Evolutionary conservation across 306 rosid species (phyloP), one percentile per base, ranked within the genome.

Genomic region (Acacia confusa): DNA sequence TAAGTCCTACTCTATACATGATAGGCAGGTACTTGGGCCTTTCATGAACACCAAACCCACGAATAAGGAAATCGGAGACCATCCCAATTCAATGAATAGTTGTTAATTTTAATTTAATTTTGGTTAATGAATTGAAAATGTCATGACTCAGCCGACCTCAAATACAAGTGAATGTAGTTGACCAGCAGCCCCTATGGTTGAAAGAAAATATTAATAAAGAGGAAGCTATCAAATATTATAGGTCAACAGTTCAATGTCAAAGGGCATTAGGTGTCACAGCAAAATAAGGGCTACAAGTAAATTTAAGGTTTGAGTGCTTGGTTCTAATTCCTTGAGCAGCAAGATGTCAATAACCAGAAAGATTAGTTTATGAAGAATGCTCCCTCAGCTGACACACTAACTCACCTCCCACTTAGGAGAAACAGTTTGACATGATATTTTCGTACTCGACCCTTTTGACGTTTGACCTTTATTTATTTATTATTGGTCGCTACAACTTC

Each of bases 261-360:
- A 81, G 65, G 87, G 43, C 61, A 80, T 90, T 90, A 84, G 91
- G 92, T 81, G 85, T 76, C 77, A 11, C 43, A 76, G 96, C 94
- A 88, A 85, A 82, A 79, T 27, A 70, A 69, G 38, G 69, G 48
- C 79, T 38, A 32, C 82, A 83, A 75, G 71, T 67, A 78, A 76
- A 84, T 76, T 64, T 44, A 55, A 55, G 75, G 25, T 20, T 32
- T 75, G 7, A 78, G 82, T 85, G 88, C 83, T 82, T 82, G 78
- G 64, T 87, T 86, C 89, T 78, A 81, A 86, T 77, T 74, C 90
- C 78, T 82, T 66, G 90, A 57, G 86, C 88, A 53, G 84, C 87
- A 66, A 80, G 69, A 78, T 55, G 65, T 47, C 63, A 40, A 24
- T 58, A 34, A 69, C 66, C 32, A 53, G 43, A 32, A 28, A 7